Evolutionary conservation across 305 asterid genomes (phyloP), one percentile per base, ranked within the genome.

Genomic region (Fraxinus paxiana): DNA sequence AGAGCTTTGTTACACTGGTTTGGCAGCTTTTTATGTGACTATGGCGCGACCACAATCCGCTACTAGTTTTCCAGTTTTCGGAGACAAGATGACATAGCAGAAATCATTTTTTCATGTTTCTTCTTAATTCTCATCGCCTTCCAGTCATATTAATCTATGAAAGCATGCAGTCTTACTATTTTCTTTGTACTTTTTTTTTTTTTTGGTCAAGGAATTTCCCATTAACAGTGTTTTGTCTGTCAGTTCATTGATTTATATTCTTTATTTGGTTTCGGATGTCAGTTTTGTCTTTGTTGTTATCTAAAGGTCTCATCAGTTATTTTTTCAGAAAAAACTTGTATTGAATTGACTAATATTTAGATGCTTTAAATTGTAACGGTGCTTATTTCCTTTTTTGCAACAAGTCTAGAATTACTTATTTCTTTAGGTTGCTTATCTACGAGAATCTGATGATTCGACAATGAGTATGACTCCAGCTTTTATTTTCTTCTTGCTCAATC

Each of bases 101-200:
- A 74, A 33, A 82, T 74, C 78, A 12, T 85, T 88, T 87, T 88
- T 85, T 77, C 41, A 38, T 81, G 85, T 84, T 87, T 90, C 91
- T 89, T 91, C 87, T 75, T 80, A 77, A 46, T 79, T 33, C 48
- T 82, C 79, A n/a, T 83, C 65, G 31, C 74, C 86, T 75, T 82
- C 83, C 71, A 15, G 6, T 41, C 77, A 77, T 77, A 71, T 77
- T 76, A 43, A 59, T 41, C 31, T 75, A 28, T 28, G 7, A 61
- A 75, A 81, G 75, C 54, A 75, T 65, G 73, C 6, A 76, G 24
- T 65, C 24, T 79, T 79, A 30, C 73, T 20, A 75, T 74, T 5
- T 26, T 86, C n/a, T 63, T 74, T 73, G 2, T 46, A 46, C 75
- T 2, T 81, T 38, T 80, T 46, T 17, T 46, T 17, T 65, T 63